Base-by-base conservation (phyloP, 1,284 basidiomycete species). In the Lentinula novae-zelandiae region DNA sequence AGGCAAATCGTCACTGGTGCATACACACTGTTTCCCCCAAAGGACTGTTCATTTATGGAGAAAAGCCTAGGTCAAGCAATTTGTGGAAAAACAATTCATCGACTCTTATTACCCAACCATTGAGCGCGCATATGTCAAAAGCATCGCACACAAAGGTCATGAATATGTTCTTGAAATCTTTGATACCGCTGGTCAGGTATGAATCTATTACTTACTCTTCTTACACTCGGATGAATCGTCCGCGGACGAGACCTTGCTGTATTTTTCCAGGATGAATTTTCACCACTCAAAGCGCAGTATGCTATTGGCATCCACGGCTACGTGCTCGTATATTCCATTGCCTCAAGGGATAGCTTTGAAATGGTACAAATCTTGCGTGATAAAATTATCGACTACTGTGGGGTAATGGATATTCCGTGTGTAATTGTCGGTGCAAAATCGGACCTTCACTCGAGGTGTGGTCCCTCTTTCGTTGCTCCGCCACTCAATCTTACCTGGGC, bases 351-450 rank as follows among this genome's bases (percentile, higher is more conserved):
- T 70, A 95, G 93, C 31, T 99, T 98, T 78, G 93, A 99, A 67
- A 98, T 98, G 93, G 85, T 98, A 66, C 87, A 92, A 73, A 92
- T 95, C 69, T 87, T 99, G 44, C 89, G 98, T 72, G 96, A 99
- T 81, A 99, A 99, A 85, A 98, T 99, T 69, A 80, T 96, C 69
- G 90, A 96, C 75, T 98, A 94, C 72, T 94, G 92, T 58, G 96
- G 96, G 54, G 83, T 94, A 58, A 87, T 89, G 63, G 86, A 88
- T 66, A 91, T 98, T 49, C 96, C 97, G 12, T 96, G 96, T 75
- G 95, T 99, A 50, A 88, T 99, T 65, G 96, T 98, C 27, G 96
- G 96, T 13, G 92, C 97, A 69, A 99, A 99, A 83, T 83, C 82
- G 60, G 96, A 99, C 79, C 76, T 99, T 72, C 82, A 76, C 70